Base-by-base conservation (phyloP, 2,329 filamentous ascomycete species). In the Verticillium dahliae region DNA sequence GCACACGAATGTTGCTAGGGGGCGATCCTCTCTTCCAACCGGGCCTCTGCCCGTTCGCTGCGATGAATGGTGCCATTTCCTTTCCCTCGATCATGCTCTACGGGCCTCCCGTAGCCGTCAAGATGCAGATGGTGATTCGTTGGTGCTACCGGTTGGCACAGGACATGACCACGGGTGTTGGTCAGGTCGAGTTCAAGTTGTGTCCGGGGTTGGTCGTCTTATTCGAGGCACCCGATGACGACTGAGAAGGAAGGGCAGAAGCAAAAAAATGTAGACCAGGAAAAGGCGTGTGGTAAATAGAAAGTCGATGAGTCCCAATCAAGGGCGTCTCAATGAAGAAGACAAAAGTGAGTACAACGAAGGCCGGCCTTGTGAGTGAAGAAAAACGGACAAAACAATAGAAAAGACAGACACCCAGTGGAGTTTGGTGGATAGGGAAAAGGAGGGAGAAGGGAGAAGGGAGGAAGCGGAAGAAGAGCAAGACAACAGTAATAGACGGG, bases 291-390 rank as follows among this genome's bases (percentile, higher is more conserved):
- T 64, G 61, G 56, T 57, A 45, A 61, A 56, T 50, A 61, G 59
- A 63, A 6, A 6, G 45, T 52, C 45, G 45, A 52, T 37, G 45
- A 52, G 22, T 27, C 45, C 59, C 45, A 52, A 52, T 27, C 45
- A 52, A 52, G 45, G 45, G 45, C n/a, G 45, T 52, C 55, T 38
- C 34, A 34, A 33, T 58, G 38, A 33, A 45, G 31, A 33, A 39
- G 27, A 18, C 57, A 58, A 38, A 58, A 58, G 27, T 39, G 59
- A 63, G 63, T 58, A 45, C 50, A 52, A 65, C 27, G 59, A 65
- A 65, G 63, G 63, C 63, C 63, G 63, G 62, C 63, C 62, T 65
- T 65, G 63, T 60, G 59, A 60, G 58, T 60, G 59, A 58, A 37
- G 35, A 61, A 56, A 61, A 52, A 22, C 22, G 59, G 33, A 56